phyloP scores from a whole-genome alignment of 805 yeast genomes.

The Candida awuae region DNA sequence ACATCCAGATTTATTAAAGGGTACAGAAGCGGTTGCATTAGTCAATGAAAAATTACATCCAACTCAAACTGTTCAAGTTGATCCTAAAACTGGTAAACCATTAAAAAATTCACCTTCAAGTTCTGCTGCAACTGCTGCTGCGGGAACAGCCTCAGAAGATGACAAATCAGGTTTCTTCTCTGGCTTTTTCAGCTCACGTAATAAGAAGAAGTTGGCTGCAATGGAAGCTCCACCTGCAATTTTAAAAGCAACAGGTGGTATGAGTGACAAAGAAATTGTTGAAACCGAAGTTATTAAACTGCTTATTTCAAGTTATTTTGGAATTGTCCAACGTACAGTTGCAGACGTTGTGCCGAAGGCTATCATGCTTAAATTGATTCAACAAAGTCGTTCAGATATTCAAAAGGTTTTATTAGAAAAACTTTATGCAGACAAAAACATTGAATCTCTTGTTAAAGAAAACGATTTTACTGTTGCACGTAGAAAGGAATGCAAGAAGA shows the following conservation, averaged over 20 bases:
- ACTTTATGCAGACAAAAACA: constrained; percentile 67
- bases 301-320: constrained; percentile 81
- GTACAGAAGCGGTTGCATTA: constrained; percentile 89
- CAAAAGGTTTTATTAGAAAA: constrained; percentile 86
- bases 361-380: constrained; percentile 84
- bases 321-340: constrained; percentile 87
- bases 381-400: constrained; percentile 74
- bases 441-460: constrained; percentile 77
- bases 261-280: constrained; percentile 92
- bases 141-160: constrained; percentile 28
- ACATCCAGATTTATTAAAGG: constrained; percentile 92
- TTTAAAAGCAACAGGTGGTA: constrained; percentile 81
- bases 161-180: constrained; percentile 80
- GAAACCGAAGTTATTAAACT: constrained; percentile 96
- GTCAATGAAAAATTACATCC: constrained; percentile 84
- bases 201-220: constrained; percentile 86
- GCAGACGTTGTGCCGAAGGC: constrained; percentile 95
- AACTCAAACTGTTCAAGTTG: constrained; percentile 61
- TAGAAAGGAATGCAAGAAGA: constrained; percentile 88
- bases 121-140: constrained; percentile 32
- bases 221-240: constrained; percentile 98
- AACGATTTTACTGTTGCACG: constrained; percentile 89
- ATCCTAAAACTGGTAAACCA: constrained; percentile 87
- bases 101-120: constrained; percentile 7
- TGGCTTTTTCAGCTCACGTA: constrained; percentile 86